Percentiles rank a stretch among this genome's conserved stretches.
Evolutionary conservation across 2,329 filamentous ascomycete species (phyloP).

Genomic region (Arthrobotrys sinensis): DNA sequence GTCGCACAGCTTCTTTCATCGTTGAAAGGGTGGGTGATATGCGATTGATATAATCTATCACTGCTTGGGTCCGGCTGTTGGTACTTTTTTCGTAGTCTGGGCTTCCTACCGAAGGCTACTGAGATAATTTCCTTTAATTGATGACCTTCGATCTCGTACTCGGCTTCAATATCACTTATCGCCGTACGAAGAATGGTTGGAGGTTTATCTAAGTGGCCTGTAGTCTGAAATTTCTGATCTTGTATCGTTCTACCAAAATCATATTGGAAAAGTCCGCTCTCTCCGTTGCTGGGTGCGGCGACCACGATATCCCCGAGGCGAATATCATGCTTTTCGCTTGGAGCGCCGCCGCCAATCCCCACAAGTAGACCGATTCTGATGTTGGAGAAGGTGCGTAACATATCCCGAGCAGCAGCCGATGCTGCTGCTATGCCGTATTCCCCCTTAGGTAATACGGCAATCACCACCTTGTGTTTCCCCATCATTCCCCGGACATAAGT

Average conservation of each 20-base stretch:
- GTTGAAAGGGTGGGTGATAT: too few species aligned
- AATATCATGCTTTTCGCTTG: conserved; percentile 65
- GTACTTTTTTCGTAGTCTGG: too few species aligned
- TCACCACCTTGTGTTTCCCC: conserved; percentile 5
- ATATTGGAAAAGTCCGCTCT: conserved; percentile 66
- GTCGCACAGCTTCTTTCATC: too few species aligned
- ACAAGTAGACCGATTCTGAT: conserved; percentile 64
- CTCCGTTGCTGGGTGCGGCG: conserved; percentile 54
- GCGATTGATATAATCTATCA: too few species aligned
- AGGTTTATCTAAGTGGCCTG: too few species aligned
- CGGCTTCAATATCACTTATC: too few species aligned
- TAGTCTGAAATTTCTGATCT: too few species aligned
- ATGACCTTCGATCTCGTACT: too few species aligned
- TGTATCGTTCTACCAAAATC: conserved; percentile 65
- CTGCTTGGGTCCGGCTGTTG: too few species aligned
- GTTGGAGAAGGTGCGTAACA: conserved; percentile 55
- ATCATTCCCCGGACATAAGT: conserved; percentile 14
- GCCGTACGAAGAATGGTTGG: too few species aligned
- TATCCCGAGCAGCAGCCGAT: conserved; percentile 17
- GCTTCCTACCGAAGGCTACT: too few species aligned
- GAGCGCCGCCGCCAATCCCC: conserved; percentile 63
- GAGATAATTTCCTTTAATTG: too few species aligned
- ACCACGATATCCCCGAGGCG: conserved; percentile 67
- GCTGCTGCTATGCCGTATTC: conserved; percentile 4
- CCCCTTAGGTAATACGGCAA: conserved; percentile 18